Evolutionary conservation across 441 rosid genomes (phyloP).

Genomic region (Jatropha podagrica): DNA sequence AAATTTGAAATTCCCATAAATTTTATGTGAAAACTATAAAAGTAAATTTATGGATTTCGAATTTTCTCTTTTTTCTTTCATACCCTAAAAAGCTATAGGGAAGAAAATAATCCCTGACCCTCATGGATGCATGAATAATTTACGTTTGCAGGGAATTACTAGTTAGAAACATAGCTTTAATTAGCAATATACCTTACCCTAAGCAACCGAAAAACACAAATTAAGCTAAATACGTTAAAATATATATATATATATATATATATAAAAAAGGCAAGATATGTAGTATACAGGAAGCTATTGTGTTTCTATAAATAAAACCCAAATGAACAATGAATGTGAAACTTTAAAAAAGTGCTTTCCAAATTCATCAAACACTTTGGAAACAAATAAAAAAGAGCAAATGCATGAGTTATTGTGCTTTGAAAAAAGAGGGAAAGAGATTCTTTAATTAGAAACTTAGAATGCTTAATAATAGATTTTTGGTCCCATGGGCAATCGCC

Average conservation of each 20-base stretch:
- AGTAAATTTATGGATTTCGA: no score
- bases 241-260: neutral
- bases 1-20: no score
- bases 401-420: conserved; percentile 17
- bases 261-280: neutral
- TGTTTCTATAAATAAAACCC: neutral
- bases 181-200: neutral
- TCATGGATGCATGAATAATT: conserved; percentile 9
- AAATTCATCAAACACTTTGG: conserved; percentile 14
- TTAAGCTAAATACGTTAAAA: neutral
- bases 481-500: conserved; percentile 22
- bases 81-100: conserved; percentile 3
- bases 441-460: no score
- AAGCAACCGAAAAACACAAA: neutral
- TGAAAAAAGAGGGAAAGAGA: conserved; percentile 14
- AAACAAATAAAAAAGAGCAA: neutral
- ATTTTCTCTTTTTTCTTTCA: no score
- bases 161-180: neutral
- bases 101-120: conserved; percentile 18
- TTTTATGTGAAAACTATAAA: no score
- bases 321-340: conserved; percentile 1
- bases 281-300: neutral
- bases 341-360: conserved; percentile 19
- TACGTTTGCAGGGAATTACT: neutral
- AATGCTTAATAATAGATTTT: conserved; percentile 20